A percentile compares a stretch with the other conserved stretches of the same genome.
phyloP scores from a whole-genome alignment of 1,284 basidiomycete species.

The Ustilago vetiveriae region DNA sequence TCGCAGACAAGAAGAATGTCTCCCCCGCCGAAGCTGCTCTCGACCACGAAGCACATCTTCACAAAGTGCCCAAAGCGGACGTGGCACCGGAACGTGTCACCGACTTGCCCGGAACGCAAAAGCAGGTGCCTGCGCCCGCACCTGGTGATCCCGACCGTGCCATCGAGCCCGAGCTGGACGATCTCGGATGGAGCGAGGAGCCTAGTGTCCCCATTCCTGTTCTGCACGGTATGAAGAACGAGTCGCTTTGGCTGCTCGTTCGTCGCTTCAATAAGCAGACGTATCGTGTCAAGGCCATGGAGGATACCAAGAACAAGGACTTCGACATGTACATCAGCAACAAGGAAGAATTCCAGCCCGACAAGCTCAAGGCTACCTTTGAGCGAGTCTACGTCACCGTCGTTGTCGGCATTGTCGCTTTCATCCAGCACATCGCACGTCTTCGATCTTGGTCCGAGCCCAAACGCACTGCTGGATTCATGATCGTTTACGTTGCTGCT shows the following conservation, averaged over 20 bases:
- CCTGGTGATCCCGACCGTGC: slow-evolving; percentile 46
- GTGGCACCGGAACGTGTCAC: slow-evolving; percentile 37
- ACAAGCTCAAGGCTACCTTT: slow-evolving; percentile 71
- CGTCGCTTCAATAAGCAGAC: slow-evolving; percentile 70
- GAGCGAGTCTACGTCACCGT: slow-evolving; percentile 72
- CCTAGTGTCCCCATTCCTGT: slow-evolving; percentile 56
- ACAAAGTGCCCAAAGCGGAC: slow-evolving; percentile 39
- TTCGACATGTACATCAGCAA: slow-evolving; percentile 70
- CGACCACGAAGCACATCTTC: slow-evolving; percentile 43
- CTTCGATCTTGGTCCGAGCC: slow-evolving; percentile 72
- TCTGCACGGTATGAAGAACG: slow-evolving; percentile 68
- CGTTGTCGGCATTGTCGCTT: slow-evolving; percentile 69
- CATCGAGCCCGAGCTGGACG: slow-evolving; percentile 52
- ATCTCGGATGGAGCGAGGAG: slow-evolving; percentile 58
- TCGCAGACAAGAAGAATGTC: slow-evolving; percentile 21
- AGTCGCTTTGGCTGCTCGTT: slow-evolving; percentile 69
- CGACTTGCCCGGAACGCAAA: slow-evolving; percentile 19
- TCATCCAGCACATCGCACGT: slow-evolving; percentile 70
- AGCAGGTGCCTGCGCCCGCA: slow-evolving; percentile 38
- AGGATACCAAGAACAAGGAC: slow-evolving; percentile 47
- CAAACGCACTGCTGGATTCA: slow-evolving; percentile 69
- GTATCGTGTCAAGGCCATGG: slow-evolving; percentile 68
- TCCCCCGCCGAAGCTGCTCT: slow-evolving; percentile 24
- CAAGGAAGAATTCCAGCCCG: slow-evolving; percentile 71
- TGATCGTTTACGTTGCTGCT: slow-evolving; percentile 43